Base-by-base conservation (phyloP, 805 yeast species). In the Barnettozyma californica region DNA sequence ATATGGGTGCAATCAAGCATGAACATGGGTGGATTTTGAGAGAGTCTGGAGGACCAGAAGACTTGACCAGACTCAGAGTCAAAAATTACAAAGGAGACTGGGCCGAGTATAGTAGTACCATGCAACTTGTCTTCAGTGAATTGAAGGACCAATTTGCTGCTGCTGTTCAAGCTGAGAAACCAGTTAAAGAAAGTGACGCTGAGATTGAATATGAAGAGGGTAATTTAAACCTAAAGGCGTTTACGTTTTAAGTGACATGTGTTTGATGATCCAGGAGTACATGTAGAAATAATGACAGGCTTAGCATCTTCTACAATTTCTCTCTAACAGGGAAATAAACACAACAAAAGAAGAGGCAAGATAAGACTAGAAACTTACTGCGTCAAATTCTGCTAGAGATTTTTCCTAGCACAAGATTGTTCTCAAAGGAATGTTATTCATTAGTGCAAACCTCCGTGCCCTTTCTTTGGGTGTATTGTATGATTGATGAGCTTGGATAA, bases 61-160 rank as follows among this genome's bases (percentile, higher is more conserved):
- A 54, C 26, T 48, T 54, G 4, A 45, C 35, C 9, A 49, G 63
- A 47, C 25, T 58, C 21, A 58, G 61, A 44, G 42, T 61, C 26
- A 59, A 58, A 44, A 57, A 53, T 36, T 61, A 61, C 43, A 58
- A 55, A 40, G 65, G 65, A 13, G 65, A 61, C 41, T 61, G 44
- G 42, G 60, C 48, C 13, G 65, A 61, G 41, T 56, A 52, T 25
- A 53, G 53, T 26, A 48, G 54, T 6, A 54, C 52, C 26, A 53
- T 60, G 46, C 43, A 50, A 36, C 20, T 38, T 34, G 14, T 34
- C 29, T 13, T 37, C 18, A n/a, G 43, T 16, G 43, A 23, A 9
- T 40, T 40, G 34, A 40, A 40, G 33, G 43, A 26, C 9, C 20
- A 40, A 9, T 40, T 25, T 27, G 20, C 43, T 26, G 34, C 18